Percentiles rank a stretch among this genome's conserved stretches.
Conservation (phyloP, 176 grass and related monocot species). For the Echinochloa phyllopogon region DNA sequence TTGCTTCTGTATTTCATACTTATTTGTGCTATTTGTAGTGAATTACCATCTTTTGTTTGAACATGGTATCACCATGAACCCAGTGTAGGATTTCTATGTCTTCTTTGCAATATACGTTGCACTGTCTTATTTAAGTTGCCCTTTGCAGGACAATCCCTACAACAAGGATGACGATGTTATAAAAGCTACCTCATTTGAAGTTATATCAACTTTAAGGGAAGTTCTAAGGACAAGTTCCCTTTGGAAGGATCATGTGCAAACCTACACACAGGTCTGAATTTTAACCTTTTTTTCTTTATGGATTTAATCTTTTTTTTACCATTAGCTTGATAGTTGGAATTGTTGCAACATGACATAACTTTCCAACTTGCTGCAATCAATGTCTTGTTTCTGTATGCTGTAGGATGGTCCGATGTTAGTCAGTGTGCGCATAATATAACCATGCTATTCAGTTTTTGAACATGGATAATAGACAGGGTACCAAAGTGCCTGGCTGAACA, state of each 20-base stretch:
- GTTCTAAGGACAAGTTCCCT: conserved; percentile 84
- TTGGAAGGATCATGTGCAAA: conserved; percentile 99
- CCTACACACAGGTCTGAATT: conserved; percentile 79
- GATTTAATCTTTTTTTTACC: neutral
- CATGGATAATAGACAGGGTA: neutral
- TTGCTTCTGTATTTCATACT: conserved; percentile 29
- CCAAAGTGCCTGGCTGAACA: neutral
- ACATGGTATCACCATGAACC: conserved; percentile 31
- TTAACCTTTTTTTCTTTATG: conserved; percentile 9
- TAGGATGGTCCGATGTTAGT: neutral
- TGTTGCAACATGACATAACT: neutral
- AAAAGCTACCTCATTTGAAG: conserved; percentile 98
- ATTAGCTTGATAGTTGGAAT: conserved; percentile 22
- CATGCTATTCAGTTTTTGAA: neutral
- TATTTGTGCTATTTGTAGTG: conserved; percentile 16
- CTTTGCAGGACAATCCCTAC: conserved; percentile 78
- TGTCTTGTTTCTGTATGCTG: conserved; percentile 31
- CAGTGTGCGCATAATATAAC: neutral
- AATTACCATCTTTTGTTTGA: conserved; percentile 12
- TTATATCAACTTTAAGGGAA: conserved; percentile 98
- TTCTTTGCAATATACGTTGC: neutral
- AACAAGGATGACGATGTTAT: conserved; percentile 93
- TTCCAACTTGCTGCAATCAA: neutral
- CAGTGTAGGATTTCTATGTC: conserved; percentile 19
- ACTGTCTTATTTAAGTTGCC: conserved; percentile 29